Evolutionary conservation across 1,284 basidiomycete species (phyloP), one percentile per base, ranked within the genome.

Genomic region (Apiotrichum domesticum): DNA sequence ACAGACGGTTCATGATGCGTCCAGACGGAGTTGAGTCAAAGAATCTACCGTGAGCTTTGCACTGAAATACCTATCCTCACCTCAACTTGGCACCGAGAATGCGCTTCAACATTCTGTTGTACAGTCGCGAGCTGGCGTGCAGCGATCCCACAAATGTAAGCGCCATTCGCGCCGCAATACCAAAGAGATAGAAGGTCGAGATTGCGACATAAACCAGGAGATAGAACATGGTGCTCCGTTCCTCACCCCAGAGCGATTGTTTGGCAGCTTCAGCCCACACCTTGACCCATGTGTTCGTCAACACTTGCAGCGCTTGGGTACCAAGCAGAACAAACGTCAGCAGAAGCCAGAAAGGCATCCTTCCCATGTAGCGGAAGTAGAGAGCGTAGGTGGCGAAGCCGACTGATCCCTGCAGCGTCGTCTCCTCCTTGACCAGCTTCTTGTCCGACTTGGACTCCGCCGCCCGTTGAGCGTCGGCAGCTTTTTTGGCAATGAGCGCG

Each of bases 1-100:
- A 73, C 11, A 78, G 72, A 8, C 80, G 72, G 61, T 82, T 82
- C 56, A 81, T 71, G 61, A 82, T 80, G 2, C 80, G 75, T 3
- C 80, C 80, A 55, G 69, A 71, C 3, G 76, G 76, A 2, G 76
- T 78, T 1, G 71, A 72, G 56, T 78, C 75, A 61, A 77, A 78
- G 66, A 78, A 78, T 13, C 45, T 46, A 10, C 9, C 21, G 43
- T 21, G 8, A 32, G 43, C 8, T 45, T 6, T 7, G 21, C 21
- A 14, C 33, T 33, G 6, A 34, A 6, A 62, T 46, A 5, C 9
- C 32, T 42, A 8, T 6, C 33, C 45, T 46, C 32, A 46, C 45
- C 71, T 62, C 69, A 77, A 74, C 46, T 70, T 72, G 3, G 75
- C 74, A 4, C 71, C 71, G n/a, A 77, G 63, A 32, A 78, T 70